Percentiles rank a stretch among this genome's conserved stretches.
phyloP scores from a whole-genome alignment of 495 filamentous ascomycete species.

The Penicillium steckii region DNA sequence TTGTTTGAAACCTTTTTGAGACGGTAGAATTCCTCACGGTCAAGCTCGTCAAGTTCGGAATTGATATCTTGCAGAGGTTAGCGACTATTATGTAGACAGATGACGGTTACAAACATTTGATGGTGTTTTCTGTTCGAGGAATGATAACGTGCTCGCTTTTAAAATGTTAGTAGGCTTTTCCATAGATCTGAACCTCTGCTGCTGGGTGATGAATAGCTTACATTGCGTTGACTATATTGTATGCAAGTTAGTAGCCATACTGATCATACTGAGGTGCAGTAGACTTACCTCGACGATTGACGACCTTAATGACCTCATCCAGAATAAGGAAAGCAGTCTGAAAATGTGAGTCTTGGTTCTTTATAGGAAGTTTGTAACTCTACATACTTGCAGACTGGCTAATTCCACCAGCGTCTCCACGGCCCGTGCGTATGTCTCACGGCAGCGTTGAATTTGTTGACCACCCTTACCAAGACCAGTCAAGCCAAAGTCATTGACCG shows the following conservation, averaged over 20 bases:
- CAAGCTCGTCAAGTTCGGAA: slow-evolving; percentile 95
- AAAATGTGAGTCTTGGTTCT: slow-evolving; percentile 2
- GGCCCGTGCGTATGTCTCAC: slow-evolving; percentile 96
- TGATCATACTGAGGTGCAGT: background rate
- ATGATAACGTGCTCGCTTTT: slow-evolving; percentile 90
- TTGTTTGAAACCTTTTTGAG: slow-evolving; percentile 98
- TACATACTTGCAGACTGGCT: slow-evolving; percentile 77
- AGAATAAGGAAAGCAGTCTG: slow-evolving; percentile 96
- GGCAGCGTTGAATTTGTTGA: slow-evolving; percentile 90
- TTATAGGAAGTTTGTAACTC: background rate
- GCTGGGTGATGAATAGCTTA: slow-evolving; percentile 41
- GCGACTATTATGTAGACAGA: background rate
- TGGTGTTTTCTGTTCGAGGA: slow-evolving; percentile 96
- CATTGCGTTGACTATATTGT: slow-evolving; percentile 81
- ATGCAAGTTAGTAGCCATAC: slow-evolving; percentile 22
- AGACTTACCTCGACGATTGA: slow-evolving; percentile 85
- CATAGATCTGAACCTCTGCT: background rate
- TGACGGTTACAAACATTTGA: slow-evolving; percentile 69
- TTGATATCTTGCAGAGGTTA: slow-evolving; percentile 73
- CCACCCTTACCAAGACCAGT: slow-evolving; percentile 96
- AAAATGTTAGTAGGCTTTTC: slow-evolving; percentile 14
- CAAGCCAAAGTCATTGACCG: slow-evolving; percentile 93
- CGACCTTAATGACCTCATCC: slow-evolving; percentile 98
- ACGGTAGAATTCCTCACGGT: slow-evolving; percentile 97
- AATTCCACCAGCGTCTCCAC: slow-evolving; percentile 97